Evolutionary conservation across 2,329 filamentous ascomycete genomes (phyloP).

Genomic region (Cercospora berteroae): DNA sequence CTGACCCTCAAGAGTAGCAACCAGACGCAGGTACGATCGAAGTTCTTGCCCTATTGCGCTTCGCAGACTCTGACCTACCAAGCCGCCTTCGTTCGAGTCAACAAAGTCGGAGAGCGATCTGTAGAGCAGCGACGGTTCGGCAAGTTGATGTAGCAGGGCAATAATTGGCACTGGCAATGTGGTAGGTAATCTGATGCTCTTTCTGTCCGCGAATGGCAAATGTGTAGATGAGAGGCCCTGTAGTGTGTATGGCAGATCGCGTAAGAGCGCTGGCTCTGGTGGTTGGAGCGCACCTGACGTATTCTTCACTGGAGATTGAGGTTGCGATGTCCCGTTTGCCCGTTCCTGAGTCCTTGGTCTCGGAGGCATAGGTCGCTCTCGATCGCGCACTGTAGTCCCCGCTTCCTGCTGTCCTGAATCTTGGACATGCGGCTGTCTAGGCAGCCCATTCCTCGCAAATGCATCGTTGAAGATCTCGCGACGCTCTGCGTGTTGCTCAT

Average conservation of each 20-base stretch:
- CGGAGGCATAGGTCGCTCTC: conserved; percentile 25
- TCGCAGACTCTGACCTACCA: conserved; percentile 88
- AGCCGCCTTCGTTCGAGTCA: conserved; percentile 73
- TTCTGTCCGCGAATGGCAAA: conserved; percentile 68
- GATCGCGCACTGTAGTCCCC: conserved; percentile 22
- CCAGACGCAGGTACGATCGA: conserved; percentile 82
- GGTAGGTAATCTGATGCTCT: conserved; percentile 70
- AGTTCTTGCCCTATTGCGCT: conserved; percentile 83
- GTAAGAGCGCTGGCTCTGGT: conserved; percentile 48
- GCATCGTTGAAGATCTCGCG: conserved; percentile 46
- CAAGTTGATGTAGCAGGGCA: conserved; percentile 81
- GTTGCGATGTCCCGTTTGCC: conserved; percentile 9
- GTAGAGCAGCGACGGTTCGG: conserved; percentile 92
- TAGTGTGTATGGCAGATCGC: conserved; percentile 84
- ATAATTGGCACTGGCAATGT: conserved; percentile 81
- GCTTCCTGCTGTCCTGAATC: conserved; percentile 26
- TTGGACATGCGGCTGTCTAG: conserved; percentile 37
- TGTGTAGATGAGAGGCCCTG: conserved; percentile 89
- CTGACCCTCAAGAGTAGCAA: conserved; percentile 89
- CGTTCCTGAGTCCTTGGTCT: conserved; percentile 24
- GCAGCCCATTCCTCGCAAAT: conserved; percentile 48
- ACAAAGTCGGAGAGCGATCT: conserved; percentile 76
- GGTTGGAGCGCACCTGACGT: conserved; percentile 17
- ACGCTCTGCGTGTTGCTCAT: conserved; percentile 25
- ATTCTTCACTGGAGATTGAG: conserved; percentile 16